Evolutionary conservation across 2,329 filamentous ascomycete species (phyloP), one percentile per base, ranked within the genome.

Genomic region (Madurella fahalii): DNA sequence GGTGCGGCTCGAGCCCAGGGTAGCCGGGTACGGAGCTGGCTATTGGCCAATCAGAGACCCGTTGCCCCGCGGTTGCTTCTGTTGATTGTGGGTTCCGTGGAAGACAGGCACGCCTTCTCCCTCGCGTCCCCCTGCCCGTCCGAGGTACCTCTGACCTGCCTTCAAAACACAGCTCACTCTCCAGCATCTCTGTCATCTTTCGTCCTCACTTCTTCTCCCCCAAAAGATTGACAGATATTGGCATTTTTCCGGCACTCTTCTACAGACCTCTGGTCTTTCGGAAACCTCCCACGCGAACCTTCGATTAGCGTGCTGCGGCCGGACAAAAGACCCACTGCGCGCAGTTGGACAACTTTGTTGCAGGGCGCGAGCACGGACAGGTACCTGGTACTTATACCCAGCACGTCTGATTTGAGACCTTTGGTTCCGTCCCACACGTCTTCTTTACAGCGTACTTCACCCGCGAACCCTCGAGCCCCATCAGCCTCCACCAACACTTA

Each of bases 31-130:
- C 42, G 56, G 31, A 31, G 54, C 50, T 43, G 50, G 3, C 8
- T 37, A 39, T 56, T n/a, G 16, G 56, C 78, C 77, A 81, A 80
- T 80, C 52, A 68, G 20, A 62, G 40, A 4, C 13, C 64, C 66
- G 82, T 85, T 85, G 81, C 79, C 63, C 69, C 62, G 78, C 69
- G 66, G 79, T 82, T 81, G 77, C 74, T 66, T 69, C 61, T 81
- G 76, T 81, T 81, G 75, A 80, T 58, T 51, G 61, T 65, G 63
- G 64, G 58, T 58, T 58, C 34, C 51, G 18, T 52, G 49, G 43
- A 51, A 50, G 49, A 57, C 47, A 59, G 58, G 56, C 53, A 53
- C 64, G 67, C 65, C 64, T 60, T 62, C 62, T 61, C 55, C 20
- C 60, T 44, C 63, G 63, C 64, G 64, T 62, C 20, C 47, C 47